A percentile compares a stretch with the other conserved stretches of the same genome.
Conservation (phyloP, 257 asterid genomes). For the Solanum pimpinellifolium region DNA sequence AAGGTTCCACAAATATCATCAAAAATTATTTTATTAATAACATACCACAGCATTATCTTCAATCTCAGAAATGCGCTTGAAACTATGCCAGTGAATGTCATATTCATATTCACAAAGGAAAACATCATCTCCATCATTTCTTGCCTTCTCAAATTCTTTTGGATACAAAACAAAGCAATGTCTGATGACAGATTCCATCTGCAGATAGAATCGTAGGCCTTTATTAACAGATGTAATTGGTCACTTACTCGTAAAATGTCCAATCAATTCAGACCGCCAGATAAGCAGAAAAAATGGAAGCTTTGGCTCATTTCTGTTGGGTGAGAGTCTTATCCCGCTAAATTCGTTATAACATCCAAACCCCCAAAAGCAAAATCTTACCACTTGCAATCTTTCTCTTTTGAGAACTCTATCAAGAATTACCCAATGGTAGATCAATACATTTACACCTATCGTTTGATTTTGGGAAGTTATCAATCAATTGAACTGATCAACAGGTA, state of each 20-base stretch:
- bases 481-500: background rate
- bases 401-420: background rate
- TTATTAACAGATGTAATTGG: background rate
- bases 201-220: slow-evolving; percentile 4
- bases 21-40: background rate
- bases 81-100: slow-evolving; percentile 66
- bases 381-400: background rate
- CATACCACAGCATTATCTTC: slow-evolving; percentile 48
- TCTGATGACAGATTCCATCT: slow-evolving; percentile 80
- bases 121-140: slow-evolving; percentile 80
- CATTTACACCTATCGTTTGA: background rate
- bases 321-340: background rate
- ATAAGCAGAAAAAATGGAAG: background rate
- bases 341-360: background rate
- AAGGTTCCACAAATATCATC: background rate
- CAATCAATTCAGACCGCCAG: background rate
- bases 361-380: background rate
- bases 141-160: slow-evolving; percentile 48
- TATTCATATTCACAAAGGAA: slow-evolving; percentile 92
- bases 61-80: slow-evolving; percentile 74
- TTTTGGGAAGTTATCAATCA: background rate
- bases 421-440: background rate
- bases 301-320: background rate
- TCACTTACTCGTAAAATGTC: background rate
- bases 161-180: slow-evolving; percentile 79